A percentile compares a stretch with the other conserved stretches of the same genome.
Conservation (phyloP, 345 rosid genomes). For the Toxicodendron radicans region DNA sequence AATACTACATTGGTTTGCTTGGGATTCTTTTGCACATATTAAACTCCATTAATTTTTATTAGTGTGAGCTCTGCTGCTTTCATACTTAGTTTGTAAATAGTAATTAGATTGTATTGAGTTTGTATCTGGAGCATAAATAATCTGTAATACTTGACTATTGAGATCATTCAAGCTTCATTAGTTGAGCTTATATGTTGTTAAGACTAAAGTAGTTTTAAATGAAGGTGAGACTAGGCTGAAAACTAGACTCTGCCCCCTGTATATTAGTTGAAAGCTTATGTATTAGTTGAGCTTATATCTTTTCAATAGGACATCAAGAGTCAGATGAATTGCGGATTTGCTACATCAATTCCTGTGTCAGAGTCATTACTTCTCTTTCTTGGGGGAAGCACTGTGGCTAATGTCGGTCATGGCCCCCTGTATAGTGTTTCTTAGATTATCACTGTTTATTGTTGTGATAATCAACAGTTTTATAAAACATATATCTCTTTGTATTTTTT, state of each 20-base stretch:
- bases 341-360: background rate
- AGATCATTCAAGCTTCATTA: background rate
- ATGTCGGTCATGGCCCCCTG: background rate
- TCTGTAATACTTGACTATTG: background rate
- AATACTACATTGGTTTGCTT: background rate
- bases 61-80: background rate
- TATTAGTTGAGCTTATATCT: background rate
- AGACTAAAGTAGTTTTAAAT: background rate
- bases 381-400: background rate
- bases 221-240: constrained; percentile 1
- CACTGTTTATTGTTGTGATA: background rate
- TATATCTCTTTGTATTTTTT: background rate
- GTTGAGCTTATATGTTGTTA: background rate
- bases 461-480: background rate
- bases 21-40: background rate
- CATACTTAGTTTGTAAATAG: background rate
- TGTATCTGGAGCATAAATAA: background rate
- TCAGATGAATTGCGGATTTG: constrained; percentile 2
- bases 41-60: background rate
- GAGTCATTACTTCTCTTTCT: background rate
- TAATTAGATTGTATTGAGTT: background rate
- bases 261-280: too few species aligned
- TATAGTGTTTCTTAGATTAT: background rate
- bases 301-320: background rate
- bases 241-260: too few species aligned